Base-by-base conservation (phyloP, 495 filamentous ascomycete species). In the Penicillium lagena region DNA sequence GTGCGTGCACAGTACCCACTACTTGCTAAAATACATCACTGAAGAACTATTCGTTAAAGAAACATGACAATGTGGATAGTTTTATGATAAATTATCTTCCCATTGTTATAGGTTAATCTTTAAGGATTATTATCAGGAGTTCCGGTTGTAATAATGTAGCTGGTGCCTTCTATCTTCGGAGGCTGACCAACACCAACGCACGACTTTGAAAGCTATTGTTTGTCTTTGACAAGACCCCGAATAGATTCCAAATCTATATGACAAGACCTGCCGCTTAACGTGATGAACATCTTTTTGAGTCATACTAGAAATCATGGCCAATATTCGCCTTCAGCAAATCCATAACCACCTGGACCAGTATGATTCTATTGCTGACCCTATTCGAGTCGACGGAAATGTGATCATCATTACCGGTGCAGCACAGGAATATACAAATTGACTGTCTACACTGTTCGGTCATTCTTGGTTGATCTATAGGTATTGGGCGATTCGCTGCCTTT, bases 381-480 rank as follows among this genome's bases (percentile, higher is more conserved):
- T 81, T 32, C 66, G 87, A 45, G 73, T 87, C 11, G 70, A 69
- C 9, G 79, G 79, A 27, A 82, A 87, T 56, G 76, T 80, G 7
- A 82, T 82, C 46, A 85, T 88, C 54, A 78, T 88, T 48, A 88
- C 85, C 7, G 85, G 85, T 17, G 74, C 76, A 2, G 84, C 80
- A 7, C 82, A 89, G 64, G 84, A 84, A 4, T 6, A 22, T 50
- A 86, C 12, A 30, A 30, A 34, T 9, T 11, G 14, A 7, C 12
- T 7, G n/a, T 39, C 3, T 17, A 35, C 4, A 7, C 11, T 17
- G 4, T 17, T 17, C 15, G 15, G 15, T 5, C n/a, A 29, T 27
- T 13, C 7, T 1, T 33, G 10, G 34, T 9, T 40, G 86, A 58
- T 83, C 79, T 12, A 82, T 82, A 34, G 85, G 86, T 58, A 69